phyloP scores from a whole-genome alignment of 2,329 filamentous ascomycete species.

The Knufia fluminis region DNA sequence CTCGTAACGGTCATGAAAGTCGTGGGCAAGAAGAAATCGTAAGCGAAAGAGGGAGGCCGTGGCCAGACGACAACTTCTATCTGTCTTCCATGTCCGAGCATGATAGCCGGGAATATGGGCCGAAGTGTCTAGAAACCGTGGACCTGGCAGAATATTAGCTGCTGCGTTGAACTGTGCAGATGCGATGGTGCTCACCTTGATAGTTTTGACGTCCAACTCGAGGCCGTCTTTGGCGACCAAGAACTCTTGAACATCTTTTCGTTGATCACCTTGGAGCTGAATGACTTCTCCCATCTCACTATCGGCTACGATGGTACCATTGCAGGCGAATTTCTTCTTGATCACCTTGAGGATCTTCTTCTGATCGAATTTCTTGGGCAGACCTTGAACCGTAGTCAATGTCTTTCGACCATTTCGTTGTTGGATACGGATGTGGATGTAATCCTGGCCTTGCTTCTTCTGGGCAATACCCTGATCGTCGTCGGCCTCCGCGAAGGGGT shows the following conservation, averaged over 20 bases:
- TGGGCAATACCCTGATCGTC: conserved; percentile 95
- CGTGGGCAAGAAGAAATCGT: conserved; percentile 18
- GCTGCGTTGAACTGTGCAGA: not conserved
- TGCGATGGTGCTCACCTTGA: conserved; percentile 57
- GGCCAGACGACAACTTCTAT: conserved; percentile 25
- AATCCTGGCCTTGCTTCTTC: conserved; percentile 71
- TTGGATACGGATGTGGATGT: conserved; percentile 99
- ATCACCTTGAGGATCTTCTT: conserved; percentile 99
- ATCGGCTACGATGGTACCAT: conserved; percentile 98
- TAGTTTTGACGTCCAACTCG: conserved; percentile 89
- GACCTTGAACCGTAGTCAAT: conserved; percentile 97
- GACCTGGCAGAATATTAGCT: conserved; percentile 29
- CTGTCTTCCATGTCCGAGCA: conserved; percentile 33
- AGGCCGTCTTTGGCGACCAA: conserved; percentile 84
- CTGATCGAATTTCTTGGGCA: conserved; percentile 97
- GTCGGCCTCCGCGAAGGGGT: conserved; percentile 99
- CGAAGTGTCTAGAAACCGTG: conserved; percentile 43
- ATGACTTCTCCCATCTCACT: conserved; percentile 98
- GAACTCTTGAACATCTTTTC: conserved; percentile 97
- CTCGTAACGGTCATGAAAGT: conserved; percentile 16
- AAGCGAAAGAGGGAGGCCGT: conserved; percentile 8
- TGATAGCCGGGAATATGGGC: conserved; percentile 35
- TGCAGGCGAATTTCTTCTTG: conserved; percentile 99
- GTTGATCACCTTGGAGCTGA: conserved; percentile 98
- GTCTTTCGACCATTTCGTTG: conserved; percentile 99